Percentiles rank a stretch among this genome's conserved stretches.
These are phyloP conservation scores for Aphanocladium album DNA, from an alignment of 2,329 filamentous ascomycete species.

Conservation along the genomic window DNA sequence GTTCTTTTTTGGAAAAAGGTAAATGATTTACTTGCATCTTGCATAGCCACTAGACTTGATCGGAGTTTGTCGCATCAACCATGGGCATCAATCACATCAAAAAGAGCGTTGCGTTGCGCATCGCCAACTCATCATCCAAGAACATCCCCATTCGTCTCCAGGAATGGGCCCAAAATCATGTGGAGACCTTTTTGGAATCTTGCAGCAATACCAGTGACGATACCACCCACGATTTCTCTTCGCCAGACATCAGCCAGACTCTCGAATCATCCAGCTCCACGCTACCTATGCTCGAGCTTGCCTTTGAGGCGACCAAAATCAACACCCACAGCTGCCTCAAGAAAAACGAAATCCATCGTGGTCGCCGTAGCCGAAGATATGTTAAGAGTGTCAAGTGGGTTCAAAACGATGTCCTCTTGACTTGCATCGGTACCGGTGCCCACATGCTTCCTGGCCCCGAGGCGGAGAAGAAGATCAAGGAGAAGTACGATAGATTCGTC, in stretches of 20 bases:
- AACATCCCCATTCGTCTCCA: background rate
- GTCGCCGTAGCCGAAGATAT: background rate
- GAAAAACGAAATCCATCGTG: background rate
- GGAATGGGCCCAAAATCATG: background rate
- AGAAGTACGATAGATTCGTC: background rate
- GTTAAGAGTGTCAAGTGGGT: background rate
- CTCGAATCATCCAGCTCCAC: background rate
- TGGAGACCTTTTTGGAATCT: background rate
- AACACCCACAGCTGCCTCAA: slow-evolving; percentile 7
- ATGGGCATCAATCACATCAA: background rate
- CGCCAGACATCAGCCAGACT: background rate
- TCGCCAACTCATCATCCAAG: background rate
- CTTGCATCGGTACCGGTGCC: background rate
- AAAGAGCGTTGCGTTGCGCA: background rate
- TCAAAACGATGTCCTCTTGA: background rate
- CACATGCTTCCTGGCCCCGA: background rate
- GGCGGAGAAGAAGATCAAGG: background rate
- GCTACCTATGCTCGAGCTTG: background rate
- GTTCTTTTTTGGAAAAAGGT: too few species aligned
- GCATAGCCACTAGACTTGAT: background rate
- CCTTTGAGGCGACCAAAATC: background rate
- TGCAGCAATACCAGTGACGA: background rate
- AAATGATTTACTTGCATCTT: background rate
- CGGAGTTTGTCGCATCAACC: background rate
- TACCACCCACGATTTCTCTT: background rate